Percentiles rank a stretch among this genome's conserved stretches.
Conservation (phyloP, 2,329 filamentous ascomycete genomes). For the Pseudophaeomoniella oleicola region DNA sequence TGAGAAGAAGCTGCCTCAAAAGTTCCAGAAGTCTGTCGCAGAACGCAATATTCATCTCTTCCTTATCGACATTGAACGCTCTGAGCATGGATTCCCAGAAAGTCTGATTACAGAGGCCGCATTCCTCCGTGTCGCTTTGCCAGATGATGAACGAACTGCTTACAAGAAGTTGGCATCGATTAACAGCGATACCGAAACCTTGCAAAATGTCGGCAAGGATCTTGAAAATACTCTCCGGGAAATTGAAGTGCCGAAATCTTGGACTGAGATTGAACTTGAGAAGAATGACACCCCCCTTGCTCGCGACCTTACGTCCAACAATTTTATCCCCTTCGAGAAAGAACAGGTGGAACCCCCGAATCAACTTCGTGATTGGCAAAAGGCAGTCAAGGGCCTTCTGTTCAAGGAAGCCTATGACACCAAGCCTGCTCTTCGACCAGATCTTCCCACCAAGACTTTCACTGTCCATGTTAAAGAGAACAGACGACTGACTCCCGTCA, state of each 20-base stretch:
- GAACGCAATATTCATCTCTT: slow-evolving; percentile 58
- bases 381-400: slow-evolving; percentile 68
- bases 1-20: slow-evolving; percentile 66
- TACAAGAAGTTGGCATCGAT: slow-evolving; percentile 52
- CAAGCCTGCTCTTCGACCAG: slow-evolving; percentile 59
- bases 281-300: slow-evolving; percentile 39
- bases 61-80: slow-evolving; percentile 57
- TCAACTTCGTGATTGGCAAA: slow-evolving; percentile 62
- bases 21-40: slow-evolving; percentile 56
- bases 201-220: slow-evolving; percentile 45
- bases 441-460: slow-evolving; percentile 71
- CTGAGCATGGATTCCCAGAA: slow-evolving; percentile 54
- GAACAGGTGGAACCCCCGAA: slow-evolving; percentile 52
- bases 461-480: slow-evolving; percentile 91
- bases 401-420: slow-evolving; percentile 94
- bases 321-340: slow-evolving; percentile 71
- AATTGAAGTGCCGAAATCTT: slow-evolving; percentile 63
- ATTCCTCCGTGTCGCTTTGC: slow-evolving; percentile 65
- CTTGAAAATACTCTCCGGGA: slow-evolving; percentile 57
- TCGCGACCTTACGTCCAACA: slow-evolving; percentile 56
- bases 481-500: slow-evolving; percentile 71
- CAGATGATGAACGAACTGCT: slow-evolving; percentile 47
- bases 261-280: slow-evolving; percentile 57
- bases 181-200: slow-evolving; percentile 43
- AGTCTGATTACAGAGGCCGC: slow-evolving; percentile 60